phyloP scores from a whole-genome alignment of 2,329 filamentous ascomycete species.

The Aulographum hederae region DNA sequence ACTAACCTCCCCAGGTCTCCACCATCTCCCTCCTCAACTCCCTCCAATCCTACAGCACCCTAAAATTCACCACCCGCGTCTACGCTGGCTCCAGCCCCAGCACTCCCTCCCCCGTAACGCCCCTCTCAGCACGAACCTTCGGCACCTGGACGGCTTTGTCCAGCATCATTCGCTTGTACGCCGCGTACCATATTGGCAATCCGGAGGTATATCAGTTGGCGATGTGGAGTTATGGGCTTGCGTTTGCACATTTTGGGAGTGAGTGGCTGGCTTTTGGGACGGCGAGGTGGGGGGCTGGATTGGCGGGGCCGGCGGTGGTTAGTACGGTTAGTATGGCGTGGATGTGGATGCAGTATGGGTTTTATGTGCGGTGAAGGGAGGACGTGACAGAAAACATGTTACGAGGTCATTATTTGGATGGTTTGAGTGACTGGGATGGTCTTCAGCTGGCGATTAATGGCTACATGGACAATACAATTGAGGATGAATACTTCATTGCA shows the following conservation, averaged over 20 bases:
- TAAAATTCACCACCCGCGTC: slow-evolving; percentile 69
- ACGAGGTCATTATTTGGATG: too few species aligned
- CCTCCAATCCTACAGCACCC: slow-evolving; percentile 63
- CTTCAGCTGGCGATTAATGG: too few species aligned
- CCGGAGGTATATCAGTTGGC: slow-evolving; percentile 61
- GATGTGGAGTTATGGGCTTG: slow-evolving; percentile 65
- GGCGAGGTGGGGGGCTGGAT: slow-evolving; percentile 42
- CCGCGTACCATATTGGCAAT: slow-evolving; percentile 63
- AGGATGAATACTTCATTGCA: too few species aligned
- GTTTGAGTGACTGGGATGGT: too few species aligned
- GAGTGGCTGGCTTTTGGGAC: slow-evolving; percentile 71
- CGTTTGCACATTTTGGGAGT: slow-evolving; percentile 57
- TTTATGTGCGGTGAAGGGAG: slow-evolving; percentile 37
- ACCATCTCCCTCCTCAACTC: slow-evolving; percentile 70
- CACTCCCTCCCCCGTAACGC: slow-evolving; percentile 39
- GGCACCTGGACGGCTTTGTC: slow-evolving; percentile 77
- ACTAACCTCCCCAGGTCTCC: slow-evolving; percentile 43
- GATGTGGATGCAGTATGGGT: slow-evolving; percentile 49
- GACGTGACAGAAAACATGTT: not conserved
- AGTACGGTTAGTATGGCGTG: slow-evolving; percentile 36
- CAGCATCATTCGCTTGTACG: slow-evolving; percentile 60
- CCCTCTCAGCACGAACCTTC: slow-evolving; percentile 62
- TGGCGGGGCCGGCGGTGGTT: slow-evolving; percentile 40
- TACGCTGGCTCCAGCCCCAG: slow-evolving; percentile 41
- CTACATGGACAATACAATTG: too few species aligned